Percentiles rank a stretch among this genome's conserved stretches.
Conservation (phyloP, 2,329 filamentous ascomycete species). For the Aspergillus sp. region DNA sequence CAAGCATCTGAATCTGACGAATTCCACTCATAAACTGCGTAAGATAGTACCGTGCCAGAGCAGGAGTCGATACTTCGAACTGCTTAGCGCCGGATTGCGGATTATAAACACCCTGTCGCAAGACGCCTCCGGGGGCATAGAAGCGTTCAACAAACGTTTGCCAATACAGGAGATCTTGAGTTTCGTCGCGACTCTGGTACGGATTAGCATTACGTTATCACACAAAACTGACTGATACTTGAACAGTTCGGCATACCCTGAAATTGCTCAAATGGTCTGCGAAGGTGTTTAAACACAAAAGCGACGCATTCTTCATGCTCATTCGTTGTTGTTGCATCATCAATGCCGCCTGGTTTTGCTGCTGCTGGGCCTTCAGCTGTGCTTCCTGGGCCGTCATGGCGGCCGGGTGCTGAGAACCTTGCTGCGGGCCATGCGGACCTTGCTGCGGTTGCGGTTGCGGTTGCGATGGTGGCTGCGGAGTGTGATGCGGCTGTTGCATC, state of each 20-base stretch:
- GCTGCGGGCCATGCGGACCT: conserved; percentile 31
- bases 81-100: conserved; percentile 59
- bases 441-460: conserved; percentile 28
- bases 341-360: conserved; percentile 29
- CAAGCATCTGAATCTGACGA: conserved; percentile 72
- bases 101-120: conserved; percentile 60
- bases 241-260: conserved; percentile 42
- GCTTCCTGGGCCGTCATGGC: conserved; percentile 34
- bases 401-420: conserved; percentile 27
- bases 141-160: conserved; percentile 68
- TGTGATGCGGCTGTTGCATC: conserved; percentile 24
- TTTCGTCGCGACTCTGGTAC: conserved; percentile 48
- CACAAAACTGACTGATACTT: background rate
- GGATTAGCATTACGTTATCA: conserved; percentile 5
- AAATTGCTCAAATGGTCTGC: conserved; percentile 49
- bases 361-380: conserved; percentile 34
- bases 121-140: conserved; percentile 68
- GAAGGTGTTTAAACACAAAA: conserved; percentile 48
- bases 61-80: conserved; percentile 76
- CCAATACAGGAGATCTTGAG: conserved; percentile 69
- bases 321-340: conserved; percentile 33
- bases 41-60: conserved; percentile 79
- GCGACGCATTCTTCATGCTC: conserved; percentile 36
- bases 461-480: conserved; percentile 21
- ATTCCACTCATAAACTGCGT: conserved; percentile 84